Conservation (phyloP, 1,139 yeast species). For the Geotrichum carabidarum region DNA sequence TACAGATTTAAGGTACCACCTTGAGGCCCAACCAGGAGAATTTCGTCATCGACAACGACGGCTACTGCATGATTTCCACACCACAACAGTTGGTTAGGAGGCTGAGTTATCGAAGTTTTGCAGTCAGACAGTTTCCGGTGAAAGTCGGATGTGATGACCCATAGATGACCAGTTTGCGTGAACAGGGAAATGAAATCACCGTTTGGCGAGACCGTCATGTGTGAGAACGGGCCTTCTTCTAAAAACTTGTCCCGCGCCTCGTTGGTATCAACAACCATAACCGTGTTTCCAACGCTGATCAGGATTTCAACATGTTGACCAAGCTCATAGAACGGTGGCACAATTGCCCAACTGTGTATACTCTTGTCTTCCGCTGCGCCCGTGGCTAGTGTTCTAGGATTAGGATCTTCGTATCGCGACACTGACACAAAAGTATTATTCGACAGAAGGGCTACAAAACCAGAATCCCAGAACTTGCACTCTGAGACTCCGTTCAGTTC, state of each 20-base stretch:
- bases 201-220: conserved; percentile 55
- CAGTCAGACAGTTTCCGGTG: conserved; percentile 50
- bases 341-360: conserved; percentile 35
- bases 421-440: conserved; percentile 39
- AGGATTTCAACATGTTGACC: conserved; percentile 36
- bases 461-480: conserved; percentile 36
- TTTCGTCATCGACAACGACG: conserved; percentile 53
- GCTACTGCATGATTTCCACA: conserved; percentile 82
- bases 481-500: conserved; percentile 40
- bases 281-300: conserved; percentile 28
- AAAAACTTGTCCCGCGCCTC: conserved; percentile 27
- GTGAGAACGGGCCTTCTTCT: conserved; percentile 56
- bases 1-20: conserved; percentile 51
- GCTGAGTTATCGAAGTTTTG: conserved; percentile 39
- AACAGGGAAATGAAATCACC: conserved; percentile 56
- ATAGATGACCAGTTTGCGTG: conserved; percentile 45
- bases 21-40: conserved; percentile 67
- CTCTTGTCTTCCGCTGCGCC: conserved; percentile 15
- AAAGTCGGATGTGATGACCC: conserved; percentile 51
- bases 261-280: conserved; percentile 30
- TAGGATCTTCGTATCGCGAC: conserved; percentile 33
- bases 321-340: conserved; percentile 33
- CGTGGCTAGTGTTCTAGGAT: conserved; percentile 30
- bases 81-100: conserved; percentile 56
- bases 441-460: conserved; percentile 39